Conservation (phyloP, 176 grass and related monocot genomes). For the Carex parvula region DNA sequence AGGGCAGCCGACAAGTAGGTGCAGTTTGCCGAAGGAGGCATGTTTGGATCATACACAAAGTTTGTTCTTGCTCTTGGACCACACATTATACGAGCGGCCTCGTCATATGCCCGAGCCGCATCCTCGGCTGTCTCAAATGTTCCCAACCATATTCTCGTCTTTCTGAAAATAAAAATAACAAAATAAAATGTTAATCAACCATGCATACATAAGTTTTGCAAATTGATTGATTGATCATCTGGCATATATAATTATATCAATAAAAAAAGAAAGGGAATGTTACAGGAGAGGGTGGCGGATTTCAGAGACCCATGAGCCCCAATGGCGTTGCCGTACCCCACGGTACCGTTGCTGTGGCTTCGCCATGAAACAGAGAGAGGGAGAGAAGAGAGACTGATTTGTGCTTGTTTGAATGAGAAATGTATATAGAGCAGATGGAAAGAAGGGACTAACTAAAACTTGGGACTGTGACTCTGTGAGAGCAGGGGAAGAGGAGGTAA, state of each 20-base stretch:
- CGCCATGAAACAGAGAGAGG: constrained; percentile 31
- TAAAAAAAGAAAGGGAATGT: constrained; percentile 18
- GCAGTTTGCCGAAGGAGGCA: background rate
- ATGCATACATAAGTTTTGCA: background rate
- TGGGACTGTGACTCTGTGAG: background rate
- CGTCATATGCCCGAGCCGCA: constrained; percentile 93
- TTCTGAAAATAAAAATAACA: constrained; percentile 43
- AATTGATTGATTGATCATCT: background rate
- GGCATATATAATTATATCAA: background rate
- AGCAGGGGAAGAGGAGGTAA: background rate
- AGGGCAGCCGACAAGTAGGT: constrained; percentile 66
- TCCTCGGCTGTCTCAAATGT: constrained; percentile 97
- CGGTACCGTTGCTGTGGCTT: constrained; percentile 69
- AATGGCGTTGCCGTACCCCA: constrained; percentile 86
- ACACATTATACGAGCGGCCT: constrained; percentile 94
- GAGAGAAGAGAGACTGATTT: background rate
- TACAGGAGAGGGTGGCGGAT: constrained; percentile 93
- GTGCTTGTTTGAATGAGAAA: background rate
- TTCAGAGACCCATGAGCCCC: constrained; percentile 98
- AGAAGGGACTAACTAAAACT: too few relatives aligned
- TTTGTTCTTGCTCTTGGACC: constrained; percentile 75
- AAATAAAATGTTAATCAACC: background rate
- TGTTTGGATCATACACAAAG: constrained; percentile 38
- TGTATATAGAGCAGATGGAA: background rate
- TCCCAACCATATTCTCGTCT: constrained; percentile 97